Base-by-base conservation (phyloP, 2,329 filamentous ascomycete species). In the Diaporthe citriasiana region DNA sequence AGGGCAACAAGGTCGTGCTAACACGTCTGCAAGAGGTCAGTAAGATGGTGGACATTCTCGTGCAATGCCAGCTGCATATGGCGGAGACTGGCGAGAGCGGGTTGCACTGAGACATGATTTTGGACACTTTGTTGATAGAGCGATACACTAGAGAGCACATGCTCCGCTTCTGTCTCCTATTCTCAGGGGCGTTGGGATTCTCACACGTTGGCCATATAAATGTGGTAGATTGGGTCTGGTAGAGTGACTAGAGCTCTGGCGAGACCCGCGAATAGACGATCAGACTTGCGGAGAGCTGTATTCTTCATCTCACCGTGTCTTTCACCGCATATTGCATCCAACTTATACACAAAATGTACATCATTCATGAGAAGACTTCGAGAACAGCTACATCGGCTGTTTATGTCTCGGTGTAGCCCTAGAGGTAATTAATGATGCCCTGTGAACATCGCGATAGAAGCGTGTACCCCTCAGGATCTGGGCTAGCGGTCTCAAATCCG, bases 1-100 rank as follows among this genome's bases (percentile, higher is more conserved):
- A 75, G 27, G 73, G 73, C 13, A 75, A 74, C 73, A 73, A 71
- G 71, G 75, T 75, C 77, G 84, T 87, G 0, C 71, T 87, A 6
- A 79, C 81, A 38, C 78, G 85, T 35, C 80, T 93, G 57, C 86
- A 85, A 17, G 90, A 93, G 77, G 86, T 93, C 4, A 87, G 87
- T 25, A 86, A 89, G 76, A 91, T 93, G 82, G 88, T 92, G 25
- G 85, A 85, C 57, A 88, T 91, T 6, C 79, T 93, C 78, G 84
- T 89, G 13, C 87, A 89, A 77, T 93, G 90, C 78, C 86, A 88
- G 77, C 83, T 85, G 75, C 82, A 85, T 76, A 87, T 88, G 85
- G 86, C 85, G 4, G 82, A 83, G 75, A 87, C 85, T 1, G 85
- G 86, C 13, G 63, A 68, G 47, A 68, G 63, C 63, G 63, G 63